These are phyloP conservation scores for Aspergillus intermedius DNA, from an alignment of 2,329 filamentous ascomycete genomes.

Conservation along the genomic window DNA sequence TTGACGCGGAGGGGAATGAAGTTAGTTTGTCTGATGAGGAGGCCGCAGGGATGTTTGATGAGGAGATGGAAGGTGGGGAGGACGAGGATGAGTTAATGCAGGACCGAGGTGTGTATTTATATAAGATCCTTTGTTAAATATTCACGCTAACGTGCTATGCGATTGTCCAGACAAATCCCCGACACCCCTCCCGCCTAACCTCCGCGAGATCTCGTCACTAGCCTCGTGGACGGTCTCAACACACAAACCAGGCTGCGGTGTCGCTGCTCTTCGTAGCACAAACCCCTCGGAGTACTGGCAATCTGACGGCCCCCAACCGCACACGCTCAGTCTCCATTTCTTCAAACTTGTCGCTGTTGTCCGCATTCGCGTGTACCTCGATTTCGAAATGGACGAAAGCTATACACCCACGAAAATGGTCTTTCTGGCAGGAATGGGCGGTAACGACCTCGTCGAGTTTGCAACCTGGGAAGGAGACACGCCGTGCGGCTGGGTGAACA, in stretches of 20 bases:
- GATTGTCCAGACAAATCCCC: slow-evolving; percentile 25
- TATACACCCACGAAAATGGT: slow-evolving; percentile 93
- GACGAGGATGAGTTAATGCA: slow-evolving; percentile 30
- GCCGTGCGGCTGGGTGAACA: slow-evolving; percentile 85
- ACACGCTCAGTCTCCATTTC: slow-evolving; percentile 59
- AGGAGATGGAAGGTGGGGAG: slow-evolving; percentile 18
- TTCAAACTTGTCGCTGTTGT: slow-evolving; percentile 48
- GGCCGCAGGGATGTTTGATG: slow-evolving; percentile 12
- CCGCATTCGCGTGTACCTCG: slow-evolving; percentile 56
- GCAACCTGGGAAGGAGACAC: slow-evolving; percentile 69
- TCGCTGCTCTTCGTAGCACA: slow-evolving; percentile 53
- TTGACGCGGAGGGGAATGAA: slow-evolving; percentile 13
- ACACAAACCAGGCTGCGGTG: slow-evolving; percentile 56
- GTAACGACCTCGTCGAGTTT: slow-evolving; percentile 87
- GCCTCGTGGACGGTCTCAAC: slow-evolving; percentile 62
- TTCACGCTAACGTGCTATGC: neutral
- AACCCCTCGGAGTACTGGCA: slow-evolving; percentile 57
- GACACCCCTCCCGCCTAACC: slow-evolving; percentile 33
- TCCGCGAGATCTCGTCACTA: slow-evolving; percentile 59
- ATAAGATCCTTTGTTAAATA: neutral
- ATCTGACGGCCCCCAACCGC: slow-evolving; percentile 60
- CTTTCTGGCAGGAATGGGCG: slow-evolving; percentile 81
- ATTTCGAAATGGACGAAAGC: slow-evolving; percentile 88
- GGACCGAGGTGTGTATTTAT: slow-evolving; percentile 19
- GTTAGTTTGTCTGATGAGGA: slow-evolving; percentile 16